A percentile compares a stretch with the other conserved stretches of the same genome.
These are phyloP conservation scores for Debaryomyces nepalensis DNA, from an alignment of 1,139 yeast genomes.

Conservation along the genomic window DNA sequence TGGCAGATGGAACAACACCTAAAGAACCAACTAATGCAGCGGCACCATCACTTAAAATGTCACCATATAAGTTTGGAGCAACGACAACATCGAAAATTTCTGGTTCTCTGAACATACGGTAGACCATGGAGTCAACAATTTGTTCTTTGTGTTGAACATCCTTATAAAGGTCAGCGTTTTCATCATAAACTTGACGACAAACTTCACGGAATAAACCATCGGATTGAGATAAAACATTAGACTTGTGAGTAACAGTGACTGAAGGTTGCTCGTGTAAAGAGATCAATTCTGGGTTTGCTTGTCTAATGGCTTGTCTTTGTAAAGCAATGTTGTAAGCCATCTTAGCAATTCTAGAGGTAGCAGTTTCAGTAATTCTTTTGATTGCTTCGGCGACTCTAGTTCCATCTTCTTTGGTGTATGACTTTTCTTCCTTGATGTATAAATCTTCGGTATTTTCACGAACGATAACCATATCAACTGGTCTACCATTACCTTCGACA, in stretches of 20 bases:
- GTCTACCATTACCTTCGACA: conserved; percentile 80
- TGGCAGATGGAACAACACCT: conserved; percentile 98
- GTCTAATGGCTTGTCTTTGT: conserved; percentile 84
- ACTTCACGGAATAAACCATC: conserved; percentile 98
- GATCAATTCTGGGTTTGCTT: conserved; percentile 48
- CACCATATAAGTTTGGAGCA: conserved; percentile 98
- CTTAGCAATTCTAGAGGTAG: conserved; percentile 83
- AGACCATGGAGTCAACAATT: conserved; percentile 98
- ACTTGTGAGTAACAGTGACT: conserved; percentile 94
- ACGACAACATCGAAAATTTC: conserved; percentile 96
- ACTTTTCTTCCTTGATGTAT: conserved; percentile 89
- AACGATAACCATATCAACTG: conserved; percentile 96
- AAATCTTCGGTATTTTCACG: conserved; percentile 98
- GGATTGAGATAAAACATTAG: conserved; percentile 88
- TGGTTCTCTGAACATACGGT: conserved; percentile 98
- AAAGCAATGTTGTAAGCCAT: conserved; percentile 92
- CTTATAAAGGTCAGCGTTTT: conserved; percentile 59
- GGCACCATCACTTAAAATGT: conserved; percentile 96
- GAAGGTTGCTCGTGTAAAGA: conserved; percentile 60
- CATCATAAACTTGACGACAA: conserved; percentile 74
- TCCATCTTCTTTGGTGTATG: conserved; percentile 70
- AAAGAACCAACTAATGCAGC: conserved; percentile 98
- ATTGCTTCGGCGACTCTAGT: conserved; percentile 95
- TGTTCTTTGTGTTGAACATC: conserved; percentile 82
- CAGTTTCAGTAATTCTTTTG: conserved; percentile 90